Evolutionary conservation across 352 stramenopile genomes (phyloP).

Genomic region (Blastocystis sp.): DNA sequence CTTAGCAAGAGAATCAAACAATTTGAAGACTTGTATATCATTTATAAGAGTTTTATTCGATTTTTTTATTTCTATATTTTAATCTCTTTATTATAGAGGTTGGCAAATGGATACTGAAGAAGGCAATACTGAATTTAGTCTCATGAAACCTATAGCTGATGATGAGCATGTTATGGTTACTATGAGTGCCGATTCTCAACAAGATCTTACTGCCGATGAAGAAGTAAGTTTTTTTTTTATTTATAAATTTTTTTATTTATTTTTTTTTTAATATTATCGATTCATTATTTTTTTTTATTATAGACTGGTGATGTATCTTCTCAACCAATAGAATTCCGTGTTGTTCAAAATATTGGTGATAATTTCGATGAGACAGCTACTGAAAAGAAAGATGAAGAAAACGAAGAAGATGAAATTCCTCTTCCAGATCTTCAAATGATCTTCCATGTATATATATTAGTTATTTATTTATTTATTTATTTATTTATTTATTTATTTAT

Average conservation of each 20-base stretch:
- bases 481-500: too few species aligned
- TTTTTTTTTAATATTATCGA: too few species aligned
- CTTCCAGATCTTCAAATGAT: slow-evolving; percentile 36
- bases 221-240: not conserved
- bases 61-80: too few species aligned
- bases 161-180: slow-evolving; percentile 34
- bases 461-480: too few species aligned
- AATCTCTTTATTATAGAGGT: not conserved
- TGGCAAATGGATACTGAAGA: slow-evolving; percentile 33
- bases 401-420: slow-evolving; percentile 4
- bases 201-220: slow-evolving; percentile 26
- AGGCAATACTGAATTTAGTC: slow-evolving; percentile 8
- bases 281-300: too few species aligned
- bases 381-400: not conserved
- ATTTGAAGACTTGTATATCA: slow-evolving; percentile 35
- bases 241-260: not conserved
- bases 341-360: slow-evolving; percentile 34
- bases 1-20: slow-evolving; percentile 30
- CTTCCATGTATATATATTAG: too few species aligned
- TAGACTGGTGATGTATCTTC: too few species aligned
- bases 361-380: slow-evolving; percentile 1
- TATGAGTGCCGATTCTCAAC: slow-evolving; percentile 32
- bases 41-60: too few species aligned
- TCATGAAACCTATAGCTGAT: slow-evolving; percentile 27
- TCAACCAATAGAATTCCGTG: slow-evolving; percentile 33